Evolutionary conservation across 441 rosid species (phyloP), one percentile per base, ranked within the genome.

Genomic region (Euphorbia schlechtendalii): DNA sequence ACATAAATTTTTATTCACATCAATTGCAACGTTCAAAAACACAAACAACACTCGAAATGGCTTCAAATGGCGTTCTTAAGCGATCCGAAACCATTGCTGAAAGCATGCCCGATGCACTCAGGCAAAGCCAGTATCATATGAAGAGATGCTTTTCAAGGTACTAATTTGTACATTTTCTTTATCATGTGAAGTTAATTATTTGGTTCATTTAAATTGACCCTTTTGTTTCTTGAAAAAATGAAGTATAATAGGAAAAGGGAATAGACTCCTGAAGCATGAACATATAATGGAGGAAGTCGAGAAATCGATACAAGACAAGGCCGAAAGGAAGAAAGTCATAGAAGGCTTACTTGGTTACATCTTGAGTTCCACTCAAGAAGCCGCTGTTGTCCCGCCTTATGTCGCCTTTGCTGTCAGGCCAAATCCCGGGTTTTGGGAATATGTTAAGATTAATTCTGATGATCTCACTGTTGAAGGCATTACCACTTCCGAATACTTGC

Each of bases 341-440:
- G 91, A 86, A 18, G 96, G 90, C 45, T 71, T 88, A 43, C 86
- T 92, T 64, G 96, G 97, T 69, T 88, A 86, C 79, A 87, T 93
- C 64, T 76, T 88, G 62, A 72, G 74, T 27, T 76, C 82, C 69
- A 88, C 92, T 73, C 80, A 92, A 94, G 98, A 92, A 65, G 98
- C 97, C 2, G 88, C 79, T 27, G 88, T 90, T 69, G 80, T 86
- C 63, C 96, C 97, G 49, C 97, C 98, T 8, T 71, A 70, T 63
- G 84, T 90, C 51, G 96, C 89, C 8, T 67, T 92, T 58, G 94
- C 97, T 0, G 92, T 84, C 56, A 81, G 98, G 72, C 97, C 87
- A 12, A 86, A 74, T 58, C 97, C 97, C 4, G 98, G 97, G 18
- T 81, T 75, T 71, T 92, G 92, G 94, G 98, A 90, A 69, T 86